Conservation (phyloP, 257 asterid genomes). For the Solanum bulbocastanum region DNA sequence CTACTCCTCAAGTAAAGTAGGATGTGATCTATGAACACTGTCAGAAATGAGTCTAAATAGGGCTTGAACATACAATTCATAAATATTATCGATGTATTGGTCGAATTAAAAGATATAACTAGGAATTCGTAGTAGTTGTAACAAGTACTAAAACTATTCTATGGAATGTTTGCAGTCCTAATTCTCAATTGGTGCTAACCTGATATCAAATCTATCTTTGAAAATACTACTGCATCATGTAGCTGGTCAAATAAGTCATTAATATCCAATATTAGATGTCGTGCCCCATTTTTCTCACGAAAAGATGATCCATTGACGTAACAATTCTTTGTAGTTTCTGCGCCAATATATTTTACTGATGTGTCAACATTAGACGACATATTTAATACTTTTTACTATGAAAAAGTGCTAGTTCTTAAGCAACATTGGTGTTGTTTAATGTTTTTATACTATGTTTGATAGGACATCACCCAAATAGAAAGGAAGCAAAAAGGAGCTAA, state of each 20-base stretch:
- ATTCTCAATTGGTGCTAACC: neutral
- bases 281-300: neutral
- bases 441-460: neutral
- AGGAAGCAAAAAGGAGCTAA: neutral
- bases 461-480: neutral
- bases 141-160: neutral
- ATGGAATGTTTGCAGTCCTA: neutral
- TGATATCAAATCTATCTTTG: neutral
- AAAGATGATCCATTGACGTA: neutral
- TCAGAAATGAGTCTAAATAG: neutral
- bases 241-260: neutral
- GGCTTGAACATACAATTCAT: neutral
- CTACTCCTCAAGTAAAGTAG: neutral
- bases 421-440: neutral
- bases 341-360: no score
- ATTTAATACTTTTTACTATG: neutral
- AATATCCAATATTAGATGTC: neutral
- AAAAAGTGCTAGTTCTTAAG: neutral
- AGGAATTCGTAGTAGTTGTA: neutral
- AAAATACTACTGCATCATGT: neutral
- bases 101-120: no score
- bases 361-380: neutral
- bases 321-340: neutral
- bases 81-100: neutral
- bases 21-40: neutral